A percentile compares a stretch with the other conserved stretches of the same genome.
These are phyloP conservation scores for Neonectria sp. DNA, from an alignment of 2,329 filamentous ascomycete genomes.

Conservation along the genomic window DNA sequence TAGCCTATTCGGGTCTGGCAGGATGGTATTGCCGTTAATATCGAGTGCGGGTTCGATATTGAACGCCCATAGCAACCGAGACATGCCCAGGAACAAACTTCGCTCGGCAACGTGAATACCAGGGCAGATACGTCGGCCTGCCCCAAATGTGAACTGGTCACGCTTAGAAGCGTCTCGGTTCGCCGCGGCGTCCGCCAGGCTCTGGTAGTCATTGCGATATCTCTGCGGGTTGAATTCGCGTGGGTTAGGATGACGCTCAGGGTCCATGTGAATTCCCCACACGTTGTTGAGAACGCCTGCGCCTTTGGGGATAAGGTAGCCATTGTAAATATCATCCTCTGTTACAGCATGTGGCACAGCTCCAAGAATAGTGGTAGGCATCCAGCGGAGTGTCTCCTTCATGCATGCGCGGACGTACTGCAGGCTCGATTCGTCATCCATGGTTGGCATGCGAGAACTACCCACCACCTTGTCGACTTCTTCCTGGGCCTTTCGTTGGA, in stretches of 20 bases:
- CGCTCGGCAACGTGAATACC: slow-evolving; percentile 3
- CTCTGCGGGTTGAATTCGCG: slow-evolving; percentile 52
- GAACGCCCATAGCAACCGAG: slow-evolving; percentile 9
- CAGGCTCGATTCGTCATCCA: slow-evolving; percentile 59
- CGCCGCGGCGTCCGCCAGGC: not conserved
- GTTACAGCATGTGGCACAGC: slow-evolving; percentile 56
- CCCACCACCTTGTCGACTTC: slow-evolving; percentile 61
- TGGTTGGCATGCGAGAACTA: slow-evolving; percentile 56
- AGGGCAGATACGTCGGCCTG: slow-evolving; percentile 12
- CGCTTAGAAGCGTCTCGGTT: not conserved
- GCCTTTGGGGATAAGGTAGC: slow-evolving; percentile 48
- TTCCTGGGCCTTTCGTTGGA: slow-evolving; percentile 48
- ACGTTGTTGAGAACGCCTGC: slow-evolving; percentile 40
- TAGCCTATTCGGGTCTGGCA: slow-evolving; percentile 11
- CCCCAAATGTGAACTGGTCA: slow-evolving; percentile 3
- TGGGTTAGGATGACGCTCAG: slow-evolving; percentile 71
- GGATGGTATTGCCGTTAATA: not conserved
- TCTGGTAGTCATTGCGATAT: slow-evolving; percentile 25
- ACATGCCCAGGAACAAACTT: not conserved
- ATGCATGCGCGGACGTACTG: slow-evolving; percentile 57
- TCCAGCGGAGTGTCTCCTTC: slow-evolving; percentile 52
- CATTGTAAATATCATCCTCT: slow-evolving; percentile 43
- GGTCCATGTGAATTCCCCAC: slow-evolving; percentile 70
- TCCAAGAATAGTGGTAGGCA: slow-evolving; percentile 49
- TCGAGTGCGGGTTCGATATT: not conserved